Conservation (phyloP, 345 rosid genomes). For the Eucalyptus decipiens region DNA sequence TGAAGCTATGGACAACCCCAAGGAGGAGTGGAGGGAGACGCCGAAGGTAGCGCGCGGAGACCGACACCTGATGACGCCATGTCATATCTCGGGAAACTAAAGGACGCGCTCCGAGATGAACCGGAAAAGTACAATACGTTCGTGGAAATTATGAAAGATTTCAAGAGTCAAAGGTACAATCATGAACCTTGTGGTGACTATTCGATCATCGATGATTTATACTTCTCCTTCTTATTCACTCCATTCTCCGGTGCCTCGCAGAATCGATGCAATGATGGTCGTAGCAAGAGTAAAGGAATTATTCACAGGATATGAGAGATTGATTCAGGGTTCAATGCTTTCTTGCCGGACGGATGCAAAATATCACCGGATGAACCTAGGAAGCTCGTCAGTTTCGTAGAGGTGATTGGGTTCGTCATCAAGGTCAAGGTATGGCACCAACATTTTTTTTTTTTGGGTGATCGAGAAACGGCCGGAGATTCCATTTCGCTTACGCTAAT, state of each 20-base stretch:
- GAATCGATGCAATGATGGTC: conserved; percentile 41
- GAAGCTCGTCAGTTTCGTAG: conserved; percentile 1
- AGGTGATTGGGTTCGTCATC: too few species aligned
- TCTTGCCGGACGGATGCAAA: conserved; percentile 80
- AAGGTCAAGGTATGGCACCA: too few species aligned
- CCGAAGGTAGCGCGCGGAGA: conserved; percentile 21
- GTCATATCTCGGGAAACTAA: conserved; percentile 63
- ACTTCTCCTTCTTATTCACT: neutral
- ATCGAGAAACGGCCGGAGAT: too few species aligned
- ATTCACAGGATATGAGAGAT: conserved; percentile 76
- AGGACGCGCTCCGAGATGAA: conserved; percentile 81
- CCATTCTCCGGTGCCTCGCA: neutral
- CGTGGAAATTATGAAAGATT: conserved; percentile 86
- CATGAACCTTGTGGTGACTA: neutral
- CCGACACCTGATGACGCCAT: conserved; percentile 66
- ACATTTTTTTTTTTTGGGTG: too few species aligned
- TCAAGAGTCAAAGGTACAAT: conserved; percentile 68
- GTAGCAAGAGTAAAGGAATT: conserved; percentile 76
- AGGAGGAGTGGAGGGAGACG: neutral
- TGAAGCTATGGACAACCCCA: neutral
- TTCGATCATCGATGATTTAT: neutral
- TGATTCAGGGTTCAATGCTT: conserved; percentile 87
- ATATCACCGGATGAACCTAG: conserved; percentile 57
- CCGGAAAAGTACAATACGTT: conserved; percentile 73
- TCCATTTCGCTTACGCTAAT: too few species aligned